A percentile compares a stretch with the other conserved stretches of the same genome.
Evolutionary conservation across 2,329 filamentous ascomycete genomes (phyloP).

Genomic region (Colletotrichum tropicale): DNA sequence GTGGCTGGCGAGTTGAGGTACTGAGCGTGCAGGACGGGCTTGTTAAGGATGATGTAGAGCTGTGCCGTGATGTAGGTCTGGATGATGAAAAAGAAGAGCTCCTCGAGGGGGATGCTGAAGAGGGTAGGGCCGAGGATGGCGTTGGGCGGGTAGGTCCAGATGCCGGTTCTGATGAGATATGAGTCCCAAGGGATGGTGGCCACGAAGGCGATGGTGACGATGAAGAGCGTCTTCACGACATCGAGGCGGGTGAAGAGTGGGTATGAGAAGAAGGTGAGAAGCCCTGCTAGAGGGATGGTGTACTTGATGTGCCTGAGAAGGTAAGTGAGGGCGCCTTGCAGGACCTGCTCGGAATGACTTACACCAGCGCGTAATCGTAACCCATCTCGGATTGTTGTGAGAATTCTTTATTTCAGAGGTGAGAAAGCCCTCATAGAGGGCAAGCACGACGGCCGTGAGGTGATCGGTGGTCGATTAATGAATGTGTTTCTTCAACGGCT

Average conservation of each 20-base stretch:
- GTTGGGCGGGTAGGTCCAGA: constrained; percentile 74
- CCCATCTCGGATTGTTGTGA: constrained; percentile 48
- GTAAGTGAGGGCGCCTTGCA: background rate
- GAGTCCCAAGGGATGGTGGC: constrained; percentile 80
- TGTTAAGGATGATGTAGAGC: constrained; percentile 71
- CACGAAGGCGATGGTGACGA: constrained; percentile 67
- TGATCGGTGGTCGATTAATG: background rate
- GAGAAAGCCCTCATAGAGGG: background rate
- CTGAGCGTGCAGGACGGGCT: constrained; percentile 59
- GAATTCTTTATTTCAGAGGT: background rate
- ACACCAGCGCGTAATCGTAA: constrained; percentile 67
- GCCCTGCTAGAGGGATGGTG: constrained; percentile 67
- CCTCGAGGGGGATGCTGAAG: constrained; percentile 71
- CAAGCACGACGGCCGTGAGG: background rate
- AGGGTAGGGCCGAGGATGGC: constrained; percentile 68
- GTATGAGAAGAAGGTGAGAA: constrained; percentile 62
- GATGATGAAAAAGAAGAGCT: constrained; percentile 79
- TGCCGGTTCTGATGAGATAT: constrained; percentile 68
- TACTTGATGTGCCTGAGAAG: constrained; percentile 64
- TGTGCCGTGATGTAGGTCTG: constrained; percentile 77
- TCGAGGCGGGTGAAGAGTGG: constrained; percentile 68
- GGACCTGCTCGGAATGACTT: constrained; percentile 32
- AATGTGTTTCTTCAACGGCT: background rate
- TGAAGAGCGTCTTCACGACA: constrained; percentile 63
- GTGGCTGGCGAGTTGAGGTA: constrained; percentile 39